Evolutionary conservation across 768 basidiomycete species (phyloP).

Genomic region (Macrocybe gigantea): DNA sequence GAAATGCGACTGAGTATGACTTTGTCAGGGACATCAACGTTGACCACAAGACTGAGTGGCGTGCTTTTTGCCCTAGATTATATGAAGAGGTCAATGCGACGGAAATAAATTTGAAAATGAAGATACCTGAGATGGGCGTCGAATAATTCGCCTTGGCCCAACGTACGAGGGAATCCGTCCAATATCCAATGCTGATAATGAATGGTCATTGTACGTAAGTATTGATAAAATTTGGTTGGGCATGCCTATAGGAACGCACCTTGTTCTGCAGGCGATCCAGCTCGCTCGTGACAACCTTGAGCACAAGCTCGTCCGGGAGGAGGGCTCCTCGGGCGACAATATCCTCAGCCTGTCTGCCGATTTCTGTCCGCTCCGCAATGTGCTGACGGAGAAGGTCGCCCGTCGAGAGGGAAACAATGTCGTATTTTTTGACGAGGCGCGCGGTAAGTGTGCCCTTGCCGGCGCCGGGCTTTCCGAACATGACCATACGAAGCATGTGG

Average conservation of each 20-base stretch:
- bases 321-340: conserved; percentile 78
- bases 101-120: neutral
- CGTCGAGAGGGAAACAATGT: conserved; percentile 71
- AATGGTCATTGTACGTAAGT: neutral
- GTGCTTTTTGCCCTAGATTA: conserved; percentile 47
- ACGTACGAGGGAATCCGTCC: conserved; percentile 89
- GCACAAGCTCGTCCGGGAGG: conserved; percentile 74
- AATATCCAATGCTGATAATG: conserved; percentile 76
- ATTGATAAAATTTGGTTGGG: neutral
- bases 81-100: conserved; percentile 1
- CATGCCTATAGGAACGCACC: conserved; percentile 30
- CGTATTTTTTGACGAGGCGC: conserved; percentile 74
- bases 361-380: conserved; percentile 66
- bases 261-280: conserved; percentile 61
- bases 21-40: conserved; percentile 84
- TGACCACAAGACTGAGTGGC: conserved; percentile 76
- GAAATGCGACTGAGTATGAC: conserved; percentile 83
- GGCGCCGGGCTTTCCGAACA: conserved; percentile 79
- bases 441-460: conserved; percentile 82
- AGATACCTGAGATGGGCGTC: conserved; percentile 69
- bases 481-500: conserved; percentile 52
- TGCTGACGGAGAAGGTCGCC: conserved; percentile 86
- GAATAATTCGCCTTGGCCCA: conserved; percentile 76
- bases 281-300: conserved; percentile 69
- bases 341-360: conserved; percentile 70